Evolutionary conservation across 176 grass and related monocot species (phyloP).

Genomic region (Poa annua): DNA sequence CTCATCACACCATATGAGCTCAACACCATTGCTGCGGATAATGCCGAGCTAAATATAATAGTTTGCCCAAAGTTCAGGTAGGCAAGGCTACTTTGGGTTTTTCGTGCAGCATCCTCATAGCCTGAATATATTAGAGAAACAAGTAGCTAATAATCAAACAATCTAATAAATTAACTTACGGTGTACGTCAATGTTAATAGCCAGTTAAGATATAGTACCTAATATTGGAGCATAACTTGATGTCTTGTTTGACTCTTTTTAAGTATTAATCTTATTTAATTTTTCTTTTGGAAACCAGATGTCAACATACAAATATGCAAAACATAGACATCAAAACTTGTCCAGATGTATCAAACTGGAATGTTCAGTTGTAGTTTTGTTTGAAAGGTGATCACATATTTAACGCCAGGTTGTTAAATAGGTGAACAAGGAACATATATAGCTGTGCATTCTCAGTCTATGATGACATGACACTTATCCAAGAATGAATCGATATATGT

Average conservation of each 20-base stretch:
- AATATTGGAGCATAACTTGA: constrained; percentile 17
- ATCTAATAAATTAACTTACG: constrained; percentile 37
- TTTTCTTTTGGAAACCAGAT: not conserved
- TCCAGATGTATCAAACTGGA: constrained; percentile 13
- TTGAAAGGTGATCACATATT: constrained; percentile 29
- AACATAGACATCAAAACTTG: constrained; percentile 25
- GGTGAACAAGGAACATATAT: constrained; percentile 30
- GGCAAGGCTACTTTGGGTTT: constrained; percentile 96
- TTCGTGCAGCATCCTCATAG: constrained; percentile 87
- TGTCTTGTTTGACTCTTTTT: constrained; percentile 14
- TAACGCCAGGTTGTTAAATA: constrained; percentile 19
- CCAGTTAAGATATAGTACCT: constrained; percentile 15
- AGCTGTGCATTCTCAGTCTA: constrained; percentile 14
- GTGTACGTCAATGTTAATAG: constrained; percentile 6
- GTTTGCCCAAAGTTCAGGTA: constrained; percentile 96
- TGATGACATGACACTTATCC: not conserved
- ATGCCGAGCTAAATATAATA: constrained; percentile 90
- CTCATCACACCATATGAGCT: constrained; percentile 96
- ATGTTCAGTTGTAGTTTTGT: constrained; percentile 29
- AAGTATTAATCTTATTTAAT: not conserved
- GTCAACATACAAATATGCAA: constrained; percentile 40
- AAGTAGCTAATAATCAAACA: constrained; percentile 40
- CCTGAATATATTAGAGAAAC: constrained; percentile 53
- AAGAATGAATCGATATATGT: constrained; percentile 36
- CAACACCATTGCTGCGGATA: constrained; percentile 96